Conservation (phyloP, 192 early-diverging fungal genomes). For the Umbelopsis vinacea region DNA sequence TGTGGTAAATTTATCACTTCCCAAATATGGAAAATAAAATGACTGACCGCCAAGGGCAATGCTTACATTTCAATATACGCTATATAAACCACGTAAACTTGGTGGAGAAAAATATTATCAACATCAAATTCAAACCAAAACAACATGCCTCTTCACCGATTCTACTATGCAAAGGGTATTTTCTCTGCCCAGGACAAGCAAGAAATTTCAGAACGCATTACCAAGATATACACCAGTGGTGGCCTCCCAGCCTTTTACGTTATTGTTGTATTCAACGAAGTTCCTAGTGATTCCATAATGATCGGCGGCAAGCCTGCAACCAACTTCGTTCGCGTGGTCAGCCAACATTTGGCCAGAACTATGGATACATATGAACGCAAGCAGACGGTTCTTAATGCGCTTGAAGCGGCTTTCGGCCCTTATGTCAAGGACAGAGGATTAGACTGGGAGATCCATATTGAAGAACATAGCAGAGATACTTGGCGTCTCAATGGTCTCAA, state of each 20-base stretch:
- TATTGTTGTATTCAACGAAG: not conserved
- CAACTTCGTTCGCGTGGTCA: constrained; percentile 11
- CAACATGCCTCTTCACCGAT: constrained; percentile 24
- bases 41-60: too few relatives aligned
- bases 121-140: too few relatives aligned
- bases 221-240: not conserved
- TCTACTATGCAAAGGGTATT: not conserved
- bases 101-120: too few relatives aligned
- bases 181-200: constrained; percentile 15
- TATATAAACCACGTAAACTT: too few relatives aligned
- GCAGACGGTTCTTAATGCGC: not conserved
- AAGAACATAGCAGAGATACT: not conserved
- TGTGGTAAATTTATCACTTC: too few relatives aligned
- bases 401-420: constrained; percentile 3
- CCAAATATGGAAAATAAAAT: too few relatives aligned
- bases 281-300: not conserved
- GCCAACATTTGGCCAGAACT: constrained; percentile 17
- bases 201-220: not conserved
- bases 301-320: not conserved
- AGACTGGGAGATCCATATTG: constrained; percentile 21
- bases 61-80: too few relatives aligned
- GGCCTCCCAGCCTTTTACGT: constrained; percentile 16
- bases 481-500: not conserved
- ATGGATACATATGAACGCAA: constrained; percentile 13
- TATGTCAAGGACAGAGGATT: constrained; percentile 17